Evolutionary conservation across 257 asterid genomes (phyloP).

Genomic region (Solanum corneliomulleri): DNA sequence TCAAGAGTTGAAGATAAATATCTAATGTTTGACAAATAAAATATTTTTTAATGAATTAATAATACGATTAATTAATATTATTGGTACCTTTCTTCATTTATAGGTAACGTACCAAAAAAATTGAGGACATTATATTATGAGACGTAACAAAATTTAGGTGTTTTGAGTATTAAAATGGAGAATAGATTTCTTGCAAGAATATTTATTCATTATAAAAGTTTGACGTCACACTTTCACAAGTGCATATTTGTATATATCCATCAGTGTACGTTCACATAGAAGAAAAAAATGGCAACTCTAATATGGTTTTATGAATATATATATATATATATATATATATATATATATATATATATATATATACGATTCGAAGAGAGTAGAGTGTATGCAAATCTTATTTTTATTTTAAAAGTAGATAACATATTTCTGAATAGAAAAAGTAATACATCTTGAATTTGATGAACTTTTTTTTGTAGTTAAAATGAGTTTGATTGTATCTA

Average conservation of each 20-base stretch:
- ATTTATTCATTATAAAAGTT: not conserved
- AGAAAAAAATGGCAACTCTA: not conserved
- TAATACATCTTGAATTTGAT: not conserved
- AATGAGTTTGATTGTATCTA: not conserved
- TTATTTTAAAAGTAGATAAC: not conserved
- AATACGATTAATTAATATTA: not conserved
- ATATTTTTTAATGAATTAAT: not conserved
- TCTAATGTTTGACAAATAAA: not conserved
- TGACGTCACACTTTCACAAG: not conserved
- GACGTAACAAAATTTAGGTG: not conserved
- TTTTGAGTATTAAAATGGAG: not conserved
- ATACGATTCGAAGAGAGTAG: not conserved
- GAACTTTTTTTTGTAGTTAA: not conserved
- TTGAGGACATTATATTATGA: not conserved
- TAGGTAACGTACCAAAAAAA: conserved; percentile 8
- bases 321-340: not conserved
- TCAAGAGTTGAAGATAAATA: not conserved
- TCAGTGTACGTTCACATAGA: not conserved
- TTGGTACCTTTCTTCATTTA: conserved; percentile 19
- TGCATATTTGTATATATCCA: not conserved
- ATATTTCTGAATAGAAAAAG: not conserved
- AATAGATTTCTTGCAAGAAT: not conserved
- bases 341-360: too few species aligned
- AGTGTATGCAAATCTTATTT: not conserved
- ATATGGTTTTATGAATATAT: not conserved